Percentiles rank a stretch among this genome's conserved stretches.
These are phyloP conservation scores for maize (Zea mays) DNA, from an alignment of 176 grass and related monocot genomes.

Conservation along the genomic window Zm-B73-REFERENCE-NAM-5.0 NC_050098.1:227050501-227051000, in stretches of 20 bases:
- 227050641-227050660: conserved; percentile 19
- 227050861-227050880: conserved; percentile 91
- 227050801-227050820: conserved; percentile 99
- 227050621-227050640: conserved; percentile 13
- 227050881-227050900: conserved; percentile 88
- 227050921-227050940: conserved; percentile 81
- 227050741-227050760: conserved; percentile 95
- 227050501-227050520: conserved; percentile 95
- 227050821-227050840: conserved; percentile 94
- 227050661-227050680: conserved; percentile 27
- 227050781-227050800: conserved; percentile 99
- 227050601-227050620: conserved; percentile 33
- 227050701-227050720: conserved; percentile 98
- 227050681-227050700: conserved; percentile 98
- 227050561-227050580: conserved; percentile 97
- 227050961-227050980: conserved; percentile 78
- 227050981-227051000: conserved; percentile 52
- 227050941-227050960: conserved; percentile 73
- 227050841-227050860: conserved; percentile 95
- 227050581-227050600: conserved; percentile 89
- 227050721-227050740: conserved; percentile 97
- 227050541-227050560: conserved; percentile 93
- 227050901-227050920: conserved; percentile 84
- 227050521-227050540: conserved; percentile 99
- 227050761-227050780: conserved; percentile 97